Base-by-base conservation (phyloP, 208 protist genomes). In the Acanthamoeba polyphaga region DNA sequence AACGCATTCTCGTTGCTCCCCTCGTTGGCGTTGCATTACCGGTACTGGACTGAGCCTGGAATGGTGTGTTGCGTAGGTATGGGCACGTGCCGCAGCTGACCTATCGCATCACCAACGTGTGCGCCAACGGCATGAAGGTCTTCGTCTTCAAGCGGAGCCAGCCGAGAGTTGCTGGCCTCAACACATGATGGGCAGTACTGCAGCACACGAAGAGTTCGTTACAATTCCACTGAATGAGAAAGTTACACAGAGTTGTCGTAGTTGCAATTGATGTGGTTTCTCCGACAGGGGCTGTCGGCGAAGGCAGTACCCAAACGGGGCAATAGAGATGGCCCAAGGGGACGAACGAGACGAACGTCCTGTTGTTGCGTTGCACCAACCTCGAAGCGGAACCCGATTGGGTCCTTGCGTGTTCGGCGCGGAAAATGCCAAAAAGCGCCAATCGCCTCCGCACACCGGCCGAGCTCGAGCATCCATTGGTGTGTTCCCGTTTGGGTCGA, bases 71-170 rank as follows among this genome's bases (percentile, higher is more conserved):
- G 9, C 12, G 9, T n/a, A 64, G 49, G 29, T 94, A 94, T 60
- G 72, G 72, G 10, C 70, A 84, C 24, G 72, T 94, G 5, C 58
- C 49, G 34, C 66, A 94, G 91, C 29, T 94, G 91, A 4, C 49
- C 46, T 94, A 94, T 46, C 66, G 72, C 32, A 85, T 94, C 70
- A 94, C 91, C 91, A 94, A 94, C 91, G 91, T 94, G 49, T 70
- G 53, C 32, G 64, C 74, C 70, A 62, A 84, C 27, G 91, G 91
- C 74, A 43, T 85, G 49, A n/a, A 70, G 49, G 70, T 94, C 3
- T 80, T 94, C 22, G 70, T 92, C 17, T 76, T 78, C 87, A 43
- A 72, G 66, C 66, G 66, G 29, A 29, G 34, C 62, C 15, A 24
- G 62, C 53, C 9, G 53, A 3, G 43, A 10, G 43, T 49, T 49